phyloP scores from a whole-genome alignment of 2,329 filamentous ascomycete genomes.

The Remersonia thermophila region DNA sequence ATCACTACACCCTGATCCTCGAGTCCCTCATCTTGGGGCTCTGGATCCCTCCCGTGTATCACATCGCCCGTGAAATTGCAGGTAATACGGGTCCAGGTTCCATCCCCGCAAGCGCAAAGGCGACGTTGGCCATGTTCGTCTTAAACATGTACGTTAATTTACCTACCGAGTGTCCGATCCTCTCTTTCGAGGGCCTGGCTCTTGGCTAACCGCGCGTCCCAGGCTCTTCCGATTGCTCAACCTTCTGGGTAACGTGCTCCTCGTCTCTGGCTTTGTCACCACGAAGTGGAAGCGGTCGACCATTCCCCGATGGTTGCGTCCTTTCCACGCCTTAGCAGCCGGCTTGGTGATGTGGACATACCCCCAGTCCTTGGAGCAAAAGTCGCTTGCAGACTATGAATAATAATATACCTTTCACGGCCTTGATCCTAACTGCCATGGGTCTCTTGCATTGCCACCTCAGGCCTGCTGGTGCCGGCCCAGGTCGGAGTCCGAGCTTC shows the following conservation, averaged over 20 bases:
- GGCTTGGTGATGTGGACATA: constrained; percentile 13
- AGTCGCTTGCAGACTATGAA: neutral
- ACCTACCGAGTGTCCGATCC: too few relatives aligned
- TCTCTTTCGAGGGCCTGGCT: too few relatives aligned
- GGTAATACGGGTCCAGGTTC: neutral
- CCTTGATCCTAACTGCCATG: too few relatives aligned
- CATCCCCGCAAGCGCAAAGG: constrained; percentile 16
- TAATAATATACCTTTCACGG: too few relatives aligned
- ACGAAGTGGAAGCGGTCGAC: constrained; percentile 5
- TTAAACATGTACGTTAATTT: constrained; percentile 26
- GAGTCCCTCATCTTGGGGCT: constrained; percentile 26
- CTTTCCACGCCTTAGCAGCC: constrained; percentile 2
- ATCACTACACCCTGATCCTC: constrained; percentile 26
- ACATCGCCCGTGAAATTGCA: constrained; percentile 12
- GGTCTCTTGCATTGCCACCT: too few relatives aligned
- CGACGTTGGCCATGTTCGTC: constrained; percentile 23
- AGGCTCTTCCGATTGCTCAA: constrained; percentile 15
- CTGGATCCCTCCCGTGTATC: constrained; percentile 22
- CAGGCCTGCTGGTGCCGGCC: too few relatives aligned
- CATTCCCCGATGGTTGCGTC: constrained; percentile 4
- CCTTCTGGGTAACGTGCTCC: constrained; percentile 9
- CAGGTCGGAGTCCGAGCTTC: too few relatives aligned
- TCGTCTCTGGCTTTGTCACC: constrained; percentile 7
- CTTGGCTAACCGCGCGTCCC: neutral
- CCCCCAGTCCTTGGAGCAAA: constrained; percentile 9